These are phyloP conservation scores for Didymella segeticola DNA, from an alignment of 2,329 filamentous ascomycete species.

Conservation along the genomic window DNA sequence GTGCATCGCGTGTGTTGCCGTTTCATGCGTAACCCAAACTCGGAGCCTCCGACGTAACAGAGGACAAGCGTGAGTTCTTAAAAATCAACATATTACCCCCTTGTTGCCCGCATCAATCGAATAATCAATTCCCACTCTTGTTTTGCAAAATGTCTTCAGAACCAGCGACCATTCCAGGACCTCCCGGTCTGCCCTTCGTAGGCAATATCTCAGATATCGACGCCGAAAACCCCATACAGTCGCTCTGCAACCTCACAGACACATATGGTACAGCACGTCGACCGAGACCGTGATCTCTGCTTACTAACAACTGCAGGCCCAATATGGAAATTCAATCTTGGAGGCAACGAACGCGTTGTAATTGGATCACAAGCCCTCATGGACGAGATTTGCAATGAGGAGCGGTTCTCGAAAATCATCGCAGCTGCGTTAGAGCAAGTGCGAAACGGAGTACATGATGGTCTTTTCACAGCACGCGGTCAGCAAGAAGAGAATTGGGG, in stretches of 20 bases:
- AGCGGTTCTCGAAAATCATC: slow-evolving; percentile 43
- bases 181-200: slow-evolving; percentile 68
- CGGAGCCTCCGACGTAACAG: slow-evolving; percentile 8
- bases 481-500: slow-evolving; percentile 53
- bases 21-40: slow-evolving; percentile 8
- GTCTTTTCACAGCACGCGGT: slow-evolving; percentile 51
- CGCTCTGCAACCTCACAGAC: slow-evolving; percentile 65
- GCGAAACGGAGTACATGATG: slow-evolving; percentile 48
- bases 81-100: not conserved
- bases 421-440: slow-evolving; percentile 40
- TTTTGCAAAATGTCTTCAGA: slow-evolving; percentile 21
- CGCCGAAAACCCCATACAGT: slow-evolving; percentile 61
- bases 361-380: slow-evolving; percentile 44
- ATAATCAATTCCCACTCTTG: slow-evolving; percentile 26
- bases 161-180: slow-evolving; percentile 64
- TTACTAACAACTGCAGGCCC: slow-evolving; percentile 30
- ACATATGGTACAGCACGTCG: slow-evolving; percentile 64
- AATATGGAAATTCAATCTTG: slow-evolving; percentile 44
- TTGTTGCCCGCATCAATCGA: slow-evolving; percentile 8
- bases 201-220: slow-evolving; percentile 72
- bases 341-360: slow-evolving; percentile 36
- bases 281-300: rapidly evolving
- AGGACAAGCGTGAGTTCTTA: not conserved
- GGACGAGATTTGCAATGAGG: slow-evolving; percentile 51
- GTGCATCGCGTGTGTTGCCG: slow-evolving; percentile 21